These are phyloP conservation scores for Mayamaea pseudoterrestris DNA, from an alignment of 108 stramenopile species.

Conservation along the genomic window DNA sequence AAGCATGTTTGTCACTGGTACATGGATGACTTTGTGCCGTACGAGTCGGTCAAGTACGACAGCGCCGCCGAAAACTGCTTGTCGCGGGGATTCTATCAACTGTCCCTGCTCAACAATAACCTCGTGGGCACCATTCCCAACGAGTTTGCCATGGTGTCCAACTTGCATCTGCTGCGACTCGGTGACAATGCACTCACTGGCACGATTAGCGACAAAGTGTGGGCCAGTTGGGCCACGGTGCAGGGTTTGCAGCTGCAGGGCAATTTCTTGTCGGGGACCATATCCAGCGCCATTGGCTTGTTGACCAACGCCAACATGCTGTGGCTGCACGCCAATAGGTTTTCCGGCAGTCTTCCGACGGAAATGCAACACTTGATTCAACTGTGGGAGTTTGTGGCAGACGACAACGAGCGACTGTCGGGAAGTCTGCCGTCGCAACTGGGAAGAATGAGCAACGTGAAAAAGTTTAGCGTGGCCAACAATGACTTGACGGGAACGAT, in stretches of 20 bases:
- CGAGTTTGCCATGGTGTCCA: constrained; percentile 19
- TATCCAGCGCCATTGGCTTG: constrained; percentile 46
- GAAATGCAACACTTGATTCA: constrained; percentile 10
- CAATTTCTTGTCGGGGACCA: constrained; percentile 30
- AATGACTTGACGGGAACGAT: constrained; percentile 44
- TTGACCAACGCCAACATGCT: constrained; percentile 34
- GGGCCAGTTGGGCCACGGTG: constrained; percentile 25
- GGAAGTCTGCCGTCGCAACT: background rate
- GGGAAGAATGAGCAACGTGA: constrained; percentile 31
- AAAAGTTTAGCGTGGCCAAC: constrained; percentile 39
- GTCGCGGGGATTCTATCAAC: background rate
- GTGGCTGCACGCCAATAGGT: constrained; percentile 36
- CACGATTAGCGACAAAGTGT: constrained; percentile 18
- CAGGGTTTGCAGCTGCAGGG: constrained; percentile 26
- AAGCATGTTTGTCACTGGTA: constrained; percentile 3
- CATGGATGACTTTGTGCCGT: constrained; percentile 24
- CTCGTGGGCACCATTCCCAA: constrained; percentile 38
- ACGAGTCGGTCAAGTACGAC: constrained; percentile 22
- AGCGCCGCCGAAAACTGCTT: background rate
- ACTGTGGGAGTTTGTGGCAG: background rate
- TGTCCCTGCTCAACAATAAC: constrained; percentile 6
- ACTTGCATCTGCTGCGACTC: constrained; percentile 1
- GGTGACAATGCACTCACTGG: background rate
- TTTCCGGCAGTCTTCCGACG: constrained; percentile 39
- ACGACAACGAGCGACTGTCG: background rate